Conservation (phyloP, 176 grass and related monocot species). For the Eleusine indica region DNA sequence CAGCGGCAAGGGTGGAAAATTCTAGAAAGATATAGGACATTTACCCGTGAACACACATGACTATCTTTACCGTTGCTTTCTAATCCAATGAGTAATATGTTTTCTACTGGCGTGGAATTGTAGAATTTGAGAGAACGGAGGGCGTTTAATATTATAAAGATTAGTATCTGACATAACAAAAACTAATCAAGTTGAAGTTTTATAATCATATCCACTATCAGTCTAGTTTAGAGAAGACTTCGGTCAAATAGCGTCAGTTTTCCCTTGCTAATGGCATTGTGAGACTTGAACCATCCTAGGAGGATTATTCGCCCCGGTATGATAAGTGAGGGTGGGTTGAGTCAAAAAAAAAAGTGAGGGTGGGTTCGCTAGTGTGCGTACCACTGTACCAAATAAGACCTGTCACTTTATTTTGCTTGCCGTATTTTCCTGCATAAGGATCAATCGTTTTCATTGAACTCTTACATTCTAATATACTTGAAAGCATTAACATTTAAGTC, state of each 20-base stretch:
- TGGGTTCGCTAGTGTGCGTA: neutral
- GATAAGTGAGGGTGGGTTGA: no score
- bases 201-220: constrained; percentile 5
- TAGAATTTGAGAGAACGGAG: no score
- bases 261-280: constrained; percentile 2
- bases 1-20: no score
- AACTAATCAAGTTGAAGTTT: constrained; percentile 24
- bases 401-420: neutral
- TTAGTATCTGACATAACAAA: constrained; percentile 3
- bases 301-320: neutral
- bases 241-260: neutral
- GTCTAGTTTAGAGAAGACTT: neutral
- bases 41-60: no score
- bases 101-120: no score
- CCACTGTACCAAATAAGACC: neutral
- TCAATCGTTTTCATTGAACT: constrained; percentile 16
- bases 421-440: constrained; percentile 15
- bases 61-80: no score
- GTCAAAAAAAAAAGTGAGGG: no score
- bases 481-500: neutral
- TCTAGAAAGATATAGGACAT: no score
- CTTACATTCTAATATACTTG: constrained; percentile 19
- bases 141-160: no score
- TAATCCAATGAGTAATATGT: no score
- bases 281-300: neutral